Evolutionary conservation across 805 yeast species (phyloP), one percentile per base, ranked within the genome.

Genomic region (Hyphopichia homilentoma): DNA sequence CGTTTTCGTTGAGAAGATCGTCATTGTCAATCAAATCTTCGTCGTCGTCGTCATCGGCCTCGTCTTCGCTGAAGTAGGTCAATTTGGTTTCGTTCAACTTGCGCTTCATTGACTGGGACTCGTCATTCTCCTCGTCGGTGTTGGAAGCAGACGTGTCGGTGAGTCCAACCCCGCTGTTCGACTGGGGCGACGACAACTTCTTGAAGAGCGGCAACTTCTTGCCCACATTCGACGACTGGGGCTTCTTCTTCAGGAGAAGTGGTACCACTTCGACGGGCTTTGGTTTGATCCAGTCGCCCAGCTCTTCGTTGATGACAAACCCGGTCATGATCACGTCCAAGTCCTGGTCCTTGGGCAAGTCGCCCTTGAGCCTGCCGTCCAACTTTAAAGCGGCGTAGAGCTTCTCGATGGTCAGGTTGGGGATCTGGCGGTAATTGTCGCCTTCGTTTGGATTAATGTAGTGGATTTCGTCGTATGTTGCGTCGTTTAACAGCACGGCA

Each of bases 321-420:
- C 89, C 90, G 20, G 71, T 68, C 66, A 80, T 68, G 32, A 84
- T 63, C 16, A 79, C 89, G 45, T 80, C 82, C 33, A 85, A 52
- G 29, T 61, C 64, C 41, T 63, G 77, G 39, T 67, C 71, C 5
- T 44, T 43, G 4, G 80, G 79, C 35, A 76, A 62, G 38, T 73
- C 68, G 6, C 87, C 87, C 25, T 54, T 52, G 19, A 80, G 56
- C 21, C 37, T 54, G 16, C 85, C 85, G 15, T 59, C 63, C 6
- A 48, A 41, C 27, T 52, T 55, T 41, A 79, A 57, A 2, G 73
- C 48, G 6, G 52, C 52, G 42, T 47, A 59, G 5, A 80, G 43
- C 20, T 61, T 53, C 7, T 55, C 43, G 33, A 74, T 63, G 23
- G 75, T 55, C 27, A 58, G 53, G 44, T 48, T 41, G 13, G 80